These are phyloP conservation scores for Aspergillus sergii DNA, from an alignment of 2,329 filamentous ascomycete genomes.

Conservation along the genomic window DNA sequence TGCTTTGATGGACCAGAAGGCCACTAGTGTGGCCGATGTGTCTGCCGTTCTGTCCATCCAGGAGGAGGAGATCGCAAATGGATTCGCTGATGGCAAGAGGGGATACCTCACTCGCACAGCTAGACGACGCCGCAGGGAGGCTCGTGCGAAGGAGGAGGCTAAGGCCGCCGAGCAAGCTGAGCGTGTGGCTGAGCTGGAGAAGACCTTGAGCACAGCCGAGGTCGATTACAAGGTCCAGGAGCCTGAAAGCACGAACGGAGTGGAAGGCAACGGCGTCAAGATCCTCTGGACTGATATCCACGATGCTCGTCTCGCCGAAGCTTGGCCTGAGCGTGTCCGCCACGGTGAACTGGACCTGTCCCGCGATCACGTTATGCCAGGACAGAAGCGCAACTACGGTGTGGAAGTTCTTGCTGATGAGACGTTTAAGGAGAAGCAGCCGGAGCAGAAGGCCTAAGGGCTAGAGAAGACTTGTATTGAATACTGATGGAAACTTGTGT, in stretches of 20 bases:
- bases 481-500: slow-evolving; percentile 1
- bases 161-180: slow-evolving; percentile 25
- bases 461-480: background rate
- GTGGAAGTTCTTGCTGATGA: slow-evolving; percentile 28
- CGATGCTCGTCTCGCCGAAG: slow-evolving; percentile 44
- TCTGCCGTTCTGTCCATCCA: slow-evolving; percentile 59
- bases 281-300: slow-evolving; percentile 51
- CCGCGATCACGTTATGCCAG: slow-evolving; percentile 39
- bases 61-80: slow-evolving; percentile 38
- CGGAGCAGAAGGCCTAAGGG: slow-evolving; percentile 25
- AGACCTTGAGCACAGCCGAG: slow-evolving; percentile 18
- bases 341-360: slow-evolving; percentile 45
- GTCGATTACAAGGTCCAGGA: slow-evolving; percentile 35
- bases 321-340: slow-evolving; percentile 47
- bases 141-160: slow-evolving; percentile 28
- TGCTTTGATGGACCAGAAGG: slow-evolving; percentile 65
- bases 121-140: slow-evolving; percentile 33
- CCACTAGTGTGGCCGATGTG: slow-evolving; percentile 63
- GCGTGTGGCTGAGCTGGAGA: slow-evolving; percentile 25
- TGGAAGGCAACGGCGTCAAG: slow-evolving; percentile 40
- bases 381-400: slow-evolving; percentile 26
- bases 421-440: slow-evolving; percentile 28
- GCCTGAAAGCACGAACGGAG: slow-evolving; percentile 25
- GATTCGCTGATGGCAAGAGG: slow-evolving; percentile 33
- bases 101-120: slow-evolving; percentile 36